Evolutionary conservation across 495 filamentous ascomycete species (phyloP).

Genomic region (Penicillium paradoxum): DNA sequence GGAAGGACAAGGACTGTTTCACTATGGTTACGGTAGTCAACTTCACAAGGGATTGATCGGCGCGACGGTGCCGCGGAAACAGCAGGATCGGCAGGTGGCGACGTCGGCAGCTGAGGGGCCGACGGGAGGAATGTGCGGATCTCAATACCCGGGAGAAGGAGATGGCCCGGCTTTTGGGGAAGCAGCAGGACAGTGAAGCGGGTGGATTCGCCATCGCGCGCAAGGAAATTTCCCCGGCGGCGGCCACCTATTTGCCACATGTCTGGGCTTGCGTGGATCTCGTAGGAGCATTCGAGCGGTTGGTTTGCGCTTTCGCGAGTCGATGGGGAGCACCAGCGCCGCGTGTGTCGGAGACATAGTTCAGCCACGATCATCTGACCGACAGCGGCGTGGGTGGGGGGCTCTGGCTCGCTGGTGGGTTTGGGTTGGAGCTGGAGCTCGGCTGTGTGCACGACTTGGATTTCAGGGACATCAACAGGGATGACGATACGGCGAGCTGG

Average conservation of each 20-base stretch:
- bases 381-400: slow-evolving; percentile 44
- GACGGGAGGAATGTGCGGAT: slow-evolving; percentile 54
- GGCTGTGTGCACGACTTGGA: slow-evolving; percentile 79
- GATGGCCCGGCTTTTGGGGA: slow-evolving; percentile 69
- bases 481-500: slow-evolving; percentile 44
- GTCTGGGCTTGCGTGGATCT: slow-evolving; percentile 69
- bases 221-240: slow-evolving; percentile 70
- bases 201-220: slow-evolving; percentile 44
- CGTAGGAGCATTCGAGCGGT: slow-evolving; percentile 75
- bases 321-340: slow-evolving; percentile 62
- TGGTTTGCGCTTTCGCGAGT: slow-evolving; percentile 34
- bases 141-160: slow-evolving; percentile 73
- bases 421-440: slow-evolving; percentile 55
- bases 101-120: slow-evolving; percentile 13
- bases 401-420: slow-evolving; percentile 17
- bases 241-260: slow-evolving; percentile 82
- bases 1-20: slow-evolving; percentile 73
- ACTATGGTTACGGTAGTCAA: slow-evolving; percentile 70
- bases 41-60: slow-evolving; percentile 59
- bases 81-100: slow-evolving; percentile 14
- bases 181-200: slow-evolving; percentile 64
- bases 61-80: slow-evolving; percentile 18
- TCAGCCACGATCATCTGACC: slow-evolving; percentile 69
- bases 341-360: slow-evolving; percentile 69
- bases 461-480: slow-evolving; percentile 76